phyloP scores from a whole-genome alignment of 2,329 filamentous ascomycete genomes.

The Fulvia fulva region DNA sequence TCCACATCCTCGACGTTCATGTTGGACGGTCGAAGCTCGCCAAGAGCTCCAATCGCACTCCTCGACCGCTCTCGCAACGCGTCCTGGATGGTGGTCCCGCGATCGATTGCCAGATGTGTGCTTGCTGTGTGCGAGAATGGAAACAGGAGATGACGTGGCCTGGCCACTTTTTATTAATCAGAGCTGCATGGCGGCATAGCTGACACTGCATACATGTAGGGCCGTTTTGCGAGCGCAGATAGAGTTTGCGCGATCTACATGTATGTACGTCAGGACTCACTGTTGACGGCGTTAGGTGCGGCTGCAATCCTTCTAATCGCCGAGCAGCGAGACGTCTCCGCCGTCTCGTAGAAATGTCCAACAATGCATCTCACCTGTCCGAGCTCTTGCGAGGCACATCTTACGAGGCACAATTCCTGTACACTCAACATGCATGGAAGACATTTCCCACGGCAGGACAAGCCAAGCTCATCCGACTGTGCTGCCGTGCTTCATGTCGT shows the following conservation, averaged over 20 bases:
- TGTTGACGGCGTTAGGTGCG: not conserved
- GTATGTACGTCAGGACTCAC: not conserved
- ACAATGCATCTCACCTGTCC: too few species aligned
- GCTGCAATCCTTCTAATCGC: not conserved
- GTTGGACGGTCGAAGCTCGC: not conserved
- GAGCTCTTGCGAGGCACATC: too few species aligned
- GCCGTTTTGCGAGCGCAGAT: not conserved
- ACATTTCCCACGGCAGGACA: too few species aligned
- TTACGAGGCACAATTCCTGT: too few species aligned
- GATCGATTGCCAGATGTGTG: too few species aligned
- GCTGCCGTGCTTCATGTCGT: too few species aligned
- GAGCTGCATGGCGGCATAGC: not conserved
- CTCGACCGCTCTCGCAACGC: not conserved
- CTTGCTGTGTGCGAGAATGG: not conserved
- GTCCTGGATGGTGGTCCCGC: not conserved
- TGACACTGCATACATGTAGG: not conserved
- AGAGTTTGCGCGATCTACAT: not conserved
- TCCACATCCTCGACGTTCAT: slow-evolving; percentile 55
- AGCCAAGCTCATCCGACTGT: too few species aligned
- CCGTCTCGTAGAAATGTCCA: too few species aligned
- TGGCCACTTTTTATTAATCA: not conserved
- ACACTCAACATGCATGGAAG: too few species aligned
- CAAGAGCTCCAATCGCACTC: not conserved
- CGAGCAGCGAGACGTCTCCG: too few species aligned
- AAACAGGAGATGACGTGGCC: not conserved